These are phyloP conservation scores for Saturnispora sekii DNA, from an alignment of 805 yeast genomes.

Conservation along the genomic window DNA sequence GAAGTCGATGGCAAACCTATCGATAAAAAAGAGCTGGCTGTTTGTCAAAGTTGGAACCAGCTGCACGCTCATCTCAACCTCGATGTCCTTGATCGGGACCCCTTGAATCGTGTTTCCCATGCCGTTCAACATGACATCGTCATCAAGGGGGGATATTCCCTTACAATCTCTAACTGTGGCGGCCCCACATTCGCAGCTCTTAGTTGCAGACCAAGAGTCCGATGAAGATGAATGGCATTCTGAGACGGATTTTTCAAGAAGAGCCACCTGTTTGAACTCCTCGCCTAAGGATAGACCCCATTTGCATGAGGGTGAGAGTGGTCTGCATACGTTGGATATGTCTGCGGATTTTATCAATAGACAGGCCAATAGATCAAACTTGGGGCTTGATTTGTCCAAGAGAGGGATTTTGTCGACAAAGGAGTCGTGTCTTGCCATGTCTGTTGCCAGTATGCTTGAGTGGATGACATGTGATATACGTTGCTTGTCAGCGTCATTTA, in stretches of 20 bases:
- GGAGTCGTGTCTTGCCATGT: conserved; percentile 81
- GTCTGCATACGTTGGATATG: conserved; percentile 85
- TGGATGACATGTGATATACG: conserved; percentile 9
- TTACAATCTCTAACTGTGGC: conserved; percentile 8
- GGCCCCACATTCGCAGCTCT: conserved; percentile 32
- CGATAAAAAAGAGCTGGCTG: conserved; percentile 78
- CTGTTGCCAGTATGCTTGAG: conserved; percentile 61
- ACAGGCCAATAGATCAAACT: conserved; percentile 41
- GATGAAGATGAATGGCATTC: conserved; percentile 11
- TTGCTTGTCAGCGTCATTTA: neutral
- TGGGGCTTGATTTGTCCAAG: conserved; percentile 19
- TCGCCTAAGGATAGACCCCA: conserved; percentile 80
- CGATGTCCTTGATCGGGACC: conserved; percentile 20
- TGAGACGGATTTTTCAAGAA: conserved; percentile 32
- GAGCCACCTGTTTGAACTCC: conserved; percentile 63
- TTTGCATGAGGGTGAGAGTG: conserved; percentile 60
- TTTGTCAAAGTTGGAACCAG: conserved; percentile 44
- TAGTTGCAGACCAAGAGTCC: conserved; percentile 5
- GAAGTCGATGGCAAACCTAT: conserved; percentile 69
- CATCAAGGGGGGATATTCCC: neutral
- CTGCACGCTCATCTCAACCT: conserved; percentile 34
- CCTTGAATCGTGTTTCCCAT: conserved; percentile 3
- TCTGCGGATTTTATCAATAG: conserved; percentile 89
- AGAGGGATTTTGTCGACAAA: conserved; percentile 48
- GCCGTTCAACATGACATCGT: conserved; percentile 5